Base-by-base conservation (phyloP, 2,329 filamentous ascomycete genomes). In the Paracorniculantispora psalliotae region DNA sequence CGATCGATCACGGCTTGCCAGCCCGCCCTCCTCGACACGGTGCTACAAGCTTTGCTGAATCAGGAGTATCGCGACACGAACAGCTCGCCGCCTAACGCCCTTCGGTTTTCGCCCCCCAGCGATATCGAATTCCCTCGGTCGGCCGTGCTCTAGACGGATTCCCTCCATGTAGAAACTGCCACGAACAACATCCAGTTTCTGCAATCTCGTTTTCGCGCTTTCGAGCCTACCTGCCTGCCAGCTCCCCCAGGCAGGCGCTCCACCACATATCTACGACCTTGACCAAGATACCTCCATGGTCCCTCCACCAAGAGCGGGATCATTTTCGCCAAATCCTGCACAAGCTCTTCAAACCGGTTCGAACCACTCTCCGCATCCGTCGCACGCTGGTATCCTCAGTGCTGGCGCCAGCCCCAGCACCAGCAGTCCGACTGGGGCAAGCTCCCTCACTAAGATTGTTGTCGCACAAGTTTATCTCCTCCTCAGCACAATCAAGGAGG, bases 381-480 rank as follows among this genome's bases (percentile, higher is more conserved):
- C 82, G 66, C 81, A 84, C 70, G 69, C 78, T 69, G 79, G 80
- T 67, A 76, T 78, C 68, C 73, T 83, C 70, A 84, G 81, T 78
- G 79, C 81, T 78, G 81, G 77, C 75, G 81, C 81, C 66, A 85
- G 81, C 73, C 81, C 81, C 67, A 83, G 79, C 76, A 83, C 81
- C 68, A 83, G 77, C 74, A 86, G 83, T 75, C 82, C 82, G 70
- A 85, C 81, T 69, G 81, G 81, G 73, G 79, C 77, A 65, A 84
- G 76, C 71, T 88, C 87, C 70, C 81, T 97, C 67, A 89, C 89
- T 62, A 97, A 96, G 77, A 94, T 99, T 73, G 92, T 94, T 68
- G 88, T 96, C 69, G 92, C 94, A 65, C 94, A 99, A 79, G 87
- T 97, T 65, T 96, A 94, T 77, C 86, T 99, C 64, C 84, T 99